phyloP scores from a whole-genome alignment of 1,284 basidiomycete genomes.

The Quambalaria eucalypti region DNA sequence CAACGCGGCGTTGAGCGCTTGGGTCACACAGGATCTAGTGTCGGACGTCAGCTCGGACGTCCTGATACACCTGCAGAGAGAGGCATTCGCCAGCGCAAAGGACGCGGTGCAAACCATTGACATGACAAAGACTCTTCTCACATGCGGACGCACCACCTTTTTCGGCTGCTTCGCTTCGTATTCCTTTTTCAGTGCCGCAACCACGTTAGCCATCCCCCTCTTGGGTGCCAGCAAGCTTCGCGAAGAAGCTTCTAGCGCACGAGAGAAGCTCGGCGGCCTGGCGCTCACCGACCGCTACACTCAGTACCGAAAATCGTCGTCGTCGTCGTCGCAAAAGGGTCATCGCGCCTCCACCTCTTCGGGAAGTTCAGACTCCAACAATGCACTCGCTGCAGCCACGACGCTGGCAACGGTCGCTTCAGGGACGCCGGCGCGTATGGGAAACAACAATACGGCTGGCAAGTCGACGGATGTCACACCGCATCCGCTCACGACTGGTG shows the following conservation, averaged over 20 bases:
- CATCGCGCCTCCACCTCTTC: neutral
- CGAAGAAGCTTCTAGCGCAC: neutral
- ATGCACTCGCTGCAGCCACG: no score
- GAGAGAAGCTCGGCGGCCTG: neutral
- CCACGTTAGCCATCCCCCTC: neutral
- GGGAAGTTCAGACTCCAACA: neutral
- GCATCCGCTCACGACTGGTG: neutral
- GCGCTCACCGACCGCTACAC: neutral
- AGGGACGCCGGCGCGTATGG: no score
- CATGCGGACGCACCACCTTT: neutral
- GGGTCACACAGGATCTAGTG: neutral
- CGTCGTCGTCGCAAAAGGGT: neutral
- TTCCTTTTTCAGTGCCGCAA: neutral
- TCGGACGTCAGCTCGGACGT: neutral
- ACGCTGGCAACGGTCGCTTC: no score
- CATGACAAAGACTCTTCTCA: neutral
- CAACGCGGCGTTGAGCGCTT: neutral
- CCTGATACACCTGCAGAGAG: neutral
- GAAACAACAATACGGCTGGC: no score
- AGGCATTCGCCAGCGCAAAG: neutral
- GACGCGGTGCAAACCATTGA: neutral
- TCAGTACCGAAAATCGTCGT: no score
- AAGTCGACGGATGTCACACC: no score
- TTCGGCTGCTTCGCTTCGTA: neutral
- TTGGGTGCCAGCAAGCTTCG: neutral